Base-by-base conservation (phyloP, 768 basidiomycete species). In the Strobilomyces echinocephalus region DNA sequence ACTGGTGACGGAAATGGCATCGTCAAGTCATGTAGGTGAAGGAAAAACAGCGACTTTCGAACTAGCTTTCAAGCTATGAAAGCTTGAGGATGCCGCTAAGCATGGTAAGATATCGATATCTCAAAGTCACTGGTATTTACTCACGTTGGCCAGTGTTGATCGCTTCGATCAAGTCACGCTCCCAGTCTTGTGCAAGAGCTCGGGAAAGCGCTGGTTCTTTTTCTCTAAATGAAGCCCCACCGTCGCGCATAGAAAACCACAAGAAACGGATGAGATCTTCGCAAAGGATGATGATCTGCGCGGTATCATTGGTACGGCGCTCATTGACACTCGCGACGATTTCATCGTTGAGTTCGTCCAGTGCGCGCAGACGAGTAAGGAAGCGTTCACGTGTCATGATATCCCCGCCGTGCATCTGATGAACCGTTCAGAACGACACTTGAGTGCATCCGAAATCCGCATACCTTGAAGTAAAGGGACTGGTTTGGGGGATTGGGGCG, bases 161-260 rank as follows among this genome's bases (percentile, higher is more conserved):
- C 15, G 52, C 49, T 16, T 40, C 20, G 12, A 54, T 59, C 43
- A 66, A 46, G 26, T 41, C 10, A n/a, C 38, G 20, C 9, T 53
- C 49, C 66, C 64, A 68, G 16, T 54, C 39, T 43, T 63, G 54
- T 39, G 60, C 30, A 43, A 59, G 53, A 10, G 54, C 48, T 18
- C 53, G 57, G 46, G 66, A 65, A 8, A 63, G 0, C 15, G 26
- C 54, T 21, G 49, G 46, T 26, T 65, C 60, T 12, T 53, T 42
- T 30, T 50, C 50, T 41, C 64, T 56, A 24, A 58, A 41, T 1
- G 51, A 52, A 20, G 66, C 63, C 7, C 66, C 66, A 8, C 64
- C 64, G 40, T 70, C 65, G 4, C 60, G 58, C 18, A 65, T 47
- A 24, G 67, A 67, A 46, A 71, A 67, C 69, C 69, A 69, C 36